Evolutionary conservation across 78 protist genomes (phyloP), one percentile per base, ranked within the genome.

Genomic region (Dictyostelium intermedium): DNA sequence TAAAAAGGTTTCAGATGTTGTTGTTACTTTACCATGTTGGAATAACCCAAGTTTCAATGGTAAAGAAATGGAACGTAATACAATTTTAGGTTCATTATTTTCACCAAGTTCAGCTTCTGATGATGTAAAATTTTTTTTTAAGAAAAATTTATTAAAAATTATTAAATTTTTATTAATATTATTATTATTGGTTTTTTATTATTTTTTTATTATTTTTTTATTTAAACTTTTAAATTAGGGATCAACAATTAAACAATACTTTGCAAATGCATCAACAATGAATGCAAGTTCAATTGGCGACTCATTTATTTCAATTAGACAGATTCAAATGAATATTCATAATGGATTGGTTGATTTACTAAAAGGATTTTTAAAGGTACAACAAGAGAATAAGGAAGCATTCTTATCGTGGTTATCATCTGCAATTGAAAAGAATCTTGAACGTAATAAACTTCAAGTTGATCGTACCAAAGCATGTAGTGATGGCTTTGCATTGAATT

Each of bases 401-500:
- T 84, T 91, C 35, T 53, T 91, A 30, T 50, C 47, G 34, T 91
- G 95, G 95, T 43, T 91, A 18, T 35, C 47, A 13, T 18, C 83
- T 0, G 82, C 56, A 3, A 35, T 82, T 50, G 95, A 91, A 45
- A 76, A 79, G 61, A 91, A 91, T 69, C 63, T 37, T 10, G 89
- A 77, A 13, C 85, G 96, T 32, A 94, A 77, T 25, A 94, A 94
- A 13, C 16, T 94, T 83, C 45, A 37, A 14, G 78, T 80, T 14
- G 93, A 94, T 32, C 73, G 30, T 37, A 23, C 30, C 14, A 76
- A 77, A 25, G 76, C 72, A 23, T 82, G 82, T 43, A 76, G 92
- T 35, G 93, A 87, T 50, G 96, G 96, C 7, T 94, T 94, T 60
- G 30, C 72, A 25, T 37, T 94, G 53, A 94, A 94, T 66, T 30